These are phyloP conservation scores for Nigrograna mackinnonii DNA, from an alignment of 2,329 filamentous ascomycete species.

Conservation along the genomic window DNA sequence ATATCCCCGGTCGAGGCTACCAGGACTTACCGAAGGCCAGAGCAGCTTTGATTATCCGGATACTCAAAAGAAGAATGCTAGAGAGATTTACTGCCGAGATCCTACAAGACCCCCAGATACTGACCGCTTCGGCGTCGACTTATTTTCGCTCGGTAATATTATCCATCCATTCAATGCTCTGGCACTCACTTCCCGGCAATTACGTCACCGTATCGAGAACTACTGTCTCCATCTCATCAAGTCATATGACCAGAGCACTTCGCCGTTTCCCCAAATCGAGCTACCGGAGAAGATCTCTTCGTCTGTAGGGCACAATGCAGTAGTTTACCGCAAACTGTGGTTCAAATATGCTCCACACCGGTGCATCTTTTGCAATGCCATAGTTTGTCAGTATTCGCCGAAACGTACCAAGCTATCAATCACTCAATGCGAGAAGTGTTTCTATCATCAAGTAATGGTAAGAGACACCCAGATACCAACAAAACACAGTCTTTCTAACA, in stretches of 20 bases:
- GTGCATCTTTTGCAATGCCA: constrained; percentile 29
- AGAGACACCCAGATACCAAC: too few relatives aligned
- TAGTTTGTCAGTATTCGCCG: constrained; percentile 29
- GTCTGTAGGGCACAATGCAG: constrained; percentile 23
- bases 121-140: constrained; percentile 27
- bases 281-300: constrained; percentile 16
- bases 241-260: constrained; percentile 14
- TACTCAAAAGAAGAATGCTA: constrained; percentile 17
- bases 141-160: constrained; percentile 25
- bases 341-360: constrained; percentile 29
- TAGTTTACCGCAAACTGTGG: constrained; percentile 34
- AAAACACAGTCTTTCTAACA: background rate
- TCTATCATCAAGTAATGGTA: constrained; percentile 32
- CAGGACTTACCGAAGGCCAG: constrained; percentile 30
- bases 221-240: constrained; percentile 30
- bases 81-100: constrained; percentile 19
- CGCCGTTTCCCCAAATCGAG: constrained; percentile 24
- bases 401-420: constrained; percentile 17
- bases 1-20: constrained; percentile 29
- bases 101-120: constrained; percentile 23
- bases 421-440: constrained; percentile 28
- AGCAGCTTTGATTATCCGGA: constrained; percentile 23
- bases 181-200: constrained; percentile 24
- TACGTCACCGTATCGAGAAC: constrained; percentile 23
- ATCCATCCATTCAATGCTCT: constrained; percentile 32